Conservation (phyloP, 352 stramenopile genomes). For the Plasmopara viticola region DNA sequence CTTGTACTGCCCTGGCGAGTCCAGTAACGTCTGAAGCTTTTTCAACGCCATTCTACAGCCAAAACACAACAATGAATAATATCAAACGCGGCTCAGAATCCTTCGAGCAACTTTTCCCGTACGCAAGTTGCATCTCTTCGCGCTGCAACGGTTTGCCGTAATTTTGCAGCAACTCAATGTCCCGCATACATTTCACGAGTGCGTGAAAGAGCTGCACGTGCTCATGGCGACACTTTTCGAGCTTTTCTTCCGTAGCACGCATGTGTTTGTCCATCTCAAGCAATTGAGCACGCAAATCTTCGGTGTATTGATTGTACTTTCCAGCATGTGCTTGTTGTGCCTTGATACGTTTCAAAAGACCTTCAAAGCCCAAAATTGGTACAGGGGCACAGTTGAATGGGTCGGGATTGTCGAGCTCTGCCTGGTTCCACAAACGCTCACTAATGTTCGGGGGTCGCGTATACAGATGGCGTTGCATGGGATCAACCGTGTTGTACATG, state of each 20-base stretch:
- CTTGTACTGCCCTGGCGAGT: conserved; percentile 84
- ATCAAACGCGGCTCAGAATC: background rate
- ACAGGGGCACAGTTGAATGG: conserved; percentile 71
- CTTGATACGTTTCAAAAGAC: conserved; percentile 78
- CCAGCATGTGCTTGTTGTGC: conserved; percentile 72
- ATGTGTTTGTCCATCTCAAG: conserved; percentile 80
- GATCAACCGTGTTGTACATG: conserved; percentile 86
- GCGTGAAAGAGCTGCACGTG: conserved; percentile 80
- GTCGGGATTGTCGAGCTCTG: conserved; percentile 82
- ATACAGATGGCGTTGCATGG: conserved; percentile 75
- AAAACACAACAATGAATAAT: conserved; percentile 5
- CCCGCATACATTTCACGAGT: conserved; percentile 83
- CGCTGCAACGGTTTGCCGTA: conserved; percentile 77
- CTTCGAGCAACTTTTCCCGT: conserved; percentile 18
- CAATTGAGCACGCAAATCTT: conserved; percentile 65
- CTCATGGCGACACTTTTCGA: conserved; percentile 79
- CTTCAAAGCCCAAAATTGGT: conserved; percentile 69
- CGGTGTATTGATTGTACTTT: conserved; percentile 78
- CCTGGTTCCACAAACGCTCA: conserved; percentile 80
- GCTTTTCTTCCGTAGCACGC: conserved; percentile 74
- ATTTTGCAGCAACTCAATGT: conserved; percentile 83
- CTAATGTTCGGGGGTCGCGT: conserved; percentile 73
- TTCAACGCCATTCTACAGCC: conserved; percentile 62
- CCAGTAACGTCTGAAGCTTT: conserved; percentile 73
- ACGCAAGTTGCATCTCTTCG: conserved; percentile 75